Evolutionary conservation across 2,329 filamentous ascomycete species (phyloP).

Genomic region (Colletotrichum tanaceti): DNA sequence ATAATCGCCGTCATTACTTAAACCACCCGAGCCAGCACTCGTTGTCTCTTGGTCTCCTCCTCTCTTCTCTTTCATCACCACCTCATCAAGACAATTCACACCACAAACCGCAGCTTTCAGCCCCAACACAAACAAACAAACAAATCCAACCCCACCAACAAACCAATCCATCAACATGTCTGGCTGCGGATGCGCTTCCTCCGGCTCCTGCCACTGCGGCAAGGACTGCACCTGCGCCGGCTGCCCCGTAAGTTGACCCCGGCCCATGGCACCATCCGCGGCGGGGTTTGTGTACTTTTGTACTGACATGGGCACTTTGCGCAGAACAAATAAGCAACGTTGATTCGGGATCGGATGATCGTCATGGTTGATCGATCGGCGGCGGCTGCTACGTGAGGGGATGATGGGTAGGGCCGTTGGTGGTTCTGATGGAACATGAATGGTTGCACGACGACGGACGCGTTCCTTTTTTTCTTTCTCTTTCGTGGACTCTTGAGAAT

Average conservation of each 20-base stretch:
- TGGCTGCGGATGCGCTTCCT: constrained; percentile 56
- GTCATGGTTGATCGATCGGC: neutral
- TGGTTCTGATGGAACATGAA: neutral
- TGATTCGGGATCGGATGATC: neutral
- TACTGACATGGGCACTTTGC: neutral
- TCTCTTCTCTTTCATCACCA: constrained; percentile 18
- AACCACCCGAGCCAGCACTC: constrained; percentile 11
- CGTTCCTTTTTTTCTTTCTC: neutral
- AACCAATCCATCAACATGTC: constrained; percentile 51
- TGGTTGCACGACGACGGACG: neutral
- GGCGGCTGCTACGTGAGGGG: too few species aligned
- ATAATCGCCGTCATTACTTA: constrained; percentile 32
- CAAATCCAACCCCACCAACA: neutral
- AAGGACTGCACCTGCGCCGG: constrained; percentile 55
- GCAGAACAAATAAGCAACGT: constrained; percentile 36
- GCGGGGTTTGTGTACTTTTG: constrained; percentile 7
- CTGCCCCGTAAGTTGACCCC: constrained; percentile 56
- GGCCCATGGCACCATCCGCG: constrained; percentile 3
- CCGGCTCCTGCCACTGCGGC: constrained; percentile 57
- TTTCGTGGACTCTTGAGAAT: neutral
- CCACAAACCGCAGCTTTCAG: neutral
- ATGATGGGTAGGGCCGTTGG: neutral
- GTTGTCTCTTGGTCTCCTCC: neutral
- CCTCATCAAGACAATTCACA: constrained; percentile 11
- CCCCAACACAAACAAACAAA: neutral